Evolutionary conservation across 257 asterid genomes (phyloP).

Genomic region (Leptodermis oblonga): DNA sequence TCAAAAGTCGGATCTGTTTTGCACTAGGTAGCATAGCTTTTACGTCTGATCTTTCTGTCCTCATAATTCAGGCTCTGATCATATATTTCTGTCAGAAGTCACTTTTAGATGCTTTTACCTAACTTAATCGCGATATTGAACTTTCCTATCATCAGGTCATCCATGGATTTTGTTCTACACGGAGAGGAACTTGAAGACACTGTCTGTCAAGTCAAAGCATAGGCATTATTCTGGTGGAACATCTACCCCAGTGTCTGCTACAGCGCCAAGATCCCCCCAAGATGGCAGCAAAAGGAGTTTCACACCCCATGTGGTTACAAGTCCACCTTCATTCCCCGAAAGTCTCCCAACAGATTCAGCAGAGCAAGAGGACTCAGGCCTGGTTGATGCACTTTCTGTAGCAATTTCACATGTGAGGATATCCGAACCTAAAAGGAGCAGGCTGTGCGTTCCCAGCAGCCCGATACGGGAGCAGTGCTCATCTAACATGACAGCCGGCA

Average conservation of each 20-base stretch:
- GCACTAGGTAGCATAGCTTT: not conserved
- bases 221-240: conserved; percentile 26
- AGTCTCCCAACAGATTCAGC: conserved; percentile 18
- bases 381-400: conserved; percentile 43
- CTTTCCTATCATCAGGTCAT: conserved; percentile 37
- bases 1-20: not conserved
- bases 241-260: conserved; percentile 15
- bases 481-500: conserved; percentile 39
- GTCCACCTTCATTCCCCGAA: conserved; percentile 14
- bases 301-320: not conserved
- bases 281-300: conserved; percentile 11
- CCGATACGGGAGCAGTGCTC: conserved; percentile 49
- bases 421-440: conserved; percentile 44
- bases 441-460: conserved; percentile 36
- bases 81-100: not conserved
- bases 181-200: conserved; percentile 29
- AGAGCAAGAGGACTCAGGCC: conserved; percentile 36
- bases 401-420: conserved; percentile 43
- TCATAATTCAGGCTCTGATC: not conserved
- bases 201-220: conserved; percentile 30
- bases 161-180: conserved; percentile 49
- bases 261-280: conserved; percentile 20
- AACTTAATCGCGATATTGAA: not conserved
- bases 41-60: no score
- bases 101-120: not conserved